phyloP scores from a whole-genome alignment of 2,329 filamentous ascomycete species.

The Zymoseptoria crescenta region DNA sequence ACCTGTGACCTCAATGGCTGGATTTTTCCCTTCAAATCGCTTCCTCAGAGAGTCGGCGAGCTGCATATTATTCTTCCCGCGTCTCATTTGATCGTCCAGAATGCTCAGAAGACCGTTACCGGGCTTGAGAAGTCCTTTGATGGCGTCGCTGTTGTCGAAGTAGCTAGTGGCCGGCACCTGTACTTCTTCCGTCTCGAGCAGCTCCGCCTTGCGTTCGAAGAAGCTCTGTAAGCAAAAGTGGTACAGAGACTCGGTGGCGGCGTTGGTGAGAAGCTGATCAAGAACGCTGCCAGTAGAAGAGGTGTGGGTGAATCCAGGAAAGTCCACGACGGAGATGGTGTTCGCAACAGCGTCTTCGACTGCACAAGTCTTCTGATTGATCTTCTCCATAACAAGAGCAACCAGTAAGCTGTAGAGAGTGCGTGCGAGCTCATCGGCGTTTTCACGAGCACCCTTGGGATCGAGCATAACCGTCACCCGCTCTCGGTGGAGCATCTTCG shows the following conservation, averaged over 20 bases:
- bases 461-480: slow-evolving; percentile 98
- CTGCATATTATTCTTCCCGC: slow-evolving; percentile 80
- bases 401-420: slow-evolving; percentile 91
- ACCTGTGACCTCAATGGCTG: slow-evolving; percentile 72
- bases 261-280: slow-evolving; percentile 91
- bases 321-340: slow-evolving; percentile 91
- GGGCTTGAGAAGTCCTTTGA: slow-evolving; percentile 81
- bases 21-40: slow-evolving; percentile 90
- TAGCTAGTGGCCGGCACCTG: slow-evolving; percentile 86
- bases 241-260: slow-evolving; percentile 84
- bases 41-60: slow-evolving; percentile 84
- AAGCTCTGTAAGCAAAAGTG: slow-evolving; percentile 92
- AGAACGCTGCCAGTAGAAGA: slow-evolving; percentile 74
- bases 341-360: slow-evolving; percentile 83
- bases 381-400: slow-evolving; percentile 83
- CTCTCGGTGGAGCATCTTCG: slow-evolving; percentile 91
- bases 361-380: slow-evolving; percentile 85
- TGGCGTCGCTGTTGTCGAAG: slow-evolving; percentile 94
- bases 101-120: slow-evolving; percentile 92
- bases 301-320: slow-evolving; percentile 86
- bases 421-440: slow-evolving; percentile 87
- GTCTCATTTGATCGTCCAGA: slow-evolving; percentile 87
- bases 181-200: slow-evolving; percentile 91
- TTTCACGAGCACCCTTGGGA: slow-evolving; percentile 76
- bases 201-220: slow-evolving; percentile 87